Evolutionary conservation across 2,329 filamentous ascomycete genomes (phyloP), one percentile per base, ranked within the genome.

Genomic region (Dothidotthia symphoricarpi): DNA sequence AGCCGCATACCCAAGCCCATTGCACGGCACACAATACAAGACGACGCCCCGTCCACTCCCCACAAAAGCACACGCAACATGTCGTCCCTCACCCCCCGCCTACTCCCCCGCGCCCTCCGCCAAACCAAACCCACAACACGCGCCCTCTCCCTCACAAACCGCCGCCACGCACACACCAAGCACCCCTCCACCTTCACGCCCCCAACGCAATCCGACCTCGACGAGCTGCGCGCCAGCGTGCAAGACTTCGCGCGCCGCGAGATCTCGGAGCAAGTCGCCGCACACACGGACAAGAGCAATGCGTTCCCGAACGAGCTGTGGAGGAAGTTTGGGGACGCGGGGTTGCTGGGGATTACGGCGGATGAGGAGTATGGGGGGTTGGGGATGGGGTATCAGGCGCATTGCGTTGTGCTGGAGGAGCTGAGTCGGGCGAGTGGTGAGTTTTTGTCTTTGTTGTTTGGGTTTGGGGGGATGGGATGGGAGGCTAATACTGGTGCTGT

Each of bases 381-480:
- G 30, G 87, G 77, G 1, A 85, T 97, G 82, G 93, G 93, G 9
- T 98, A 97, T 69, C 91, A 97, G 72, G 91, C 93, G 29, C 93
- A 98, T 70, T 95, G 88, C 63, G 75, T 95, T 6, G 88, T 96
- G 30, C 86, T 97, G 81, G 93, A 98, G 70, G 93, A 97, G 74
- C 75, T 98, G 28, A 93, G 86, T 39, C 79, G 91, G 41, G 91
- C 91, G 3, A 91, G 85, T 35, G 90, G 78, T 68, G 67, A 39
- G 42, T 26, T 3, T 14, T 6, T 15, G 10, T 9, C 4, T n/a
- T 16, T 26, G 12, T 3, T 11, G 10, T 11, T 33, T 24, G 3
- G 31, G 14, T 14, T 3, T 22, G 19, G 19, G 9, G 19, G 9
- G 19, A 22, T 22, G 19, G 15, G 17, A 10, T n/a, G 5, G 30